These are phyloP conservation scores for Russula compacta DNA, from an alignment of 768 basidiomycete species.

Conservation along the genomic window DNA sequence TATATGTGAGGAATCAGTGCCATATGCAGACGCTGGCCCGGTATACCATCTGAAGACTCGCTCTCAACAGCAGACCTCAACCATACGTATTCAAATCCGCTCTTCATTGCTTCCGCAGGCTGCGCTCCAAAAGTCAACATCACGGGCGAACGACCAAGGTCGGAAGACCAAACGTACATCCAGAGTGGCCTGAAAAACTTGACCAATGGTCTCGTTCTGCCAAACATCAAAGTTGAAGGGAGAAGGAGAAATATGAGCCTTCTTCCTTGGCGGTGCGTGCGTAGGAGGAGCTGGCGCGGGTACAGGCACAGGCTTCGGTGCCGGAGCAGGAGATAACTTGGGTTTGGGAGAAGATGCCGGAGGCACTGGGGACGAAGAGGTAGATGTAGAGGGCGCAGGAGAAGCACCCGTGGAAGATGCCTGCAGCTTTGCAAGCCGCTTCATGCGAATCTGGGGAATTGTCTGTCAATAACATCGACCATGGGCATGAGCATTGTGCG, in stretches of 20 bases:
- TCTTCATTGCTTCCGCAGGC: slow-evolving; percentile 17
- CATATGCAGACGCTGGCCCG: neutral
- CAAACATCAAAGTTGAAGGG: slow-evolving; percentile 54
- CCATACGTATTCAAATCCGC: slow-evolving; percentile 17
- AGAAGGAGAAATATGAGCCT: slow-evolving; percentile 26
- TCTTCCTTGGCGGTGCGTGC: slow-evolving; percentile 41
- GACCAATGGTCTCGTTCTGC: slow-evolving; percentile 63
- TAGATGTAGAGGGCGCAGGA: slow-evolving; percentile 27
- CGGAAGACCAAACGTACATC: slow-evolving; percentile 41
- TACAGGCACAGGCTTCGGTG: slow-evolving; percentile 18
- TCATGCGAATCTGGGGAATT: slow-evolving; percentile 68
- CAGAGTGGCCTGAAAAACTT: slow-evolving; percentile 71
- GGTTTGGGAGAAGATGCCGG: slow-evolving; percentile 29
- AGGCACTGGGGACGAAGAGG: slow-evolving; percentile 26
- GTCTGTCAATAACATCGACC: neutral
- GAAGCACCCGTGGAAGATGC: slow-evolving; percentile 25
- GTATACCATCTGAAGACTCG: neutral
- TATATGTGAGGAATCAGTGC: neutral
- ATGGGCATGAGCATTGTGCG: neutral
- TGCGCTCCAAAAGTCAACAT: slow-evolving; percentile 3
- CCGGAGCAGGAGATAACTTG: slow-evolving; percentile 21
- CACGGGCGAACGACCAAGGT: neutral
- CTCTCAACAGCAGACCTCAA: slow-evolving; percentile 17
- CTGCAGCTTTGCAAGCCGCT: slow-evolving; percentile 82
- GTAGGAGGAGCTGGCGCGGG: slow-evolving; percentile 14